Evolutionary conservation across 2,329 filamentous ascomycete genomes (phyloP).

Genomic region (Aspergillus sp.): DNA sequence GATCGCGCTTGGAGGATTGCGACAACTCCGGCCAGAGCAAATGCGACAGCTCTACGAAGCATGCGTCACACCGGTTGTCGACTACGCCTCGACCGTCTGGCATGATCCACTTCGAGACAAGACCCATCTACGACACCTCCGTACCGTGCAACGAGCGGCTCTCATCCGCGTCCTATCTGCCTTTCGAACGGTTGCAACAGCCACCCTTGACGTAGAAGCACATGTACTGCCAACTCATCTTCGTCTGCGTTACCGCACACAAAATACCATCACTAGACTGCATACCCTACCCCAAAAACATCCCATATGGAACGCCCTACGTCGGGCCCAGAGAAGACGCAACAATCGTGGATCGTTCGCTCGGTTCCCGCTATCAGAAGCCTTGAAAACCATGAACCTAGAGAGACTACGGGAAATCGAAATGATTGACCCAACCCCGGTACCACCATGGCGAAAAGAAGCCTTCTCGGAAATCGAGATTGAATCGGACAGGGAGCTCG

Average conservation of each 20-base stretch:
- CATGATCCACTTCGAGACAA: not conserved
- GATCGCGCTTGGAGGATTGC: constrained; percentile 10
- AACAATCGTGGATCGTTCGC: not conserved
- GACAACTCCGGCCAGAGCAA: constrained; percentile 13
- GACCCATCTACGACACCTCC: not conserved
- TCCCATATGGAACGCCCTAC: too few relatives aligned
- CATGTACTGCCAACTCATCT: not conserved
- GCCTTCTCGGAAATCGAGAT: constrained; percentile 3
- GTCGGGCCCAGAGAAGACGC: too few relatives aligned
- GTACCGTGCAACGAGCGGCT: not conserved
- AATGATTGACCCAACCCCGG: constrained; percentile 3
- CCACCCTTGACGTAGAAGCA: constrained; percentile 20
- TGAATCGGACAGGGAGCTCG: constrained; percentile 2
- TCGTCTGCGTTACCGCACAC: constrained; percentile 2
- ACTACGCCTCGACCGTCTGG: not conserved
- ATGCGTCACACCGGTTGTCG: constrained; percentile 10
- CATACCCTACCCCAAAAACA: constrained; percentile 9
- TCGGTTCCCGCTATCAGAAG: constrained; percentile 5
- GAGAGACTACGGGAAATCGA: constrained; percentile 12
- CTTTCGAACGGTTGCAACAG: constrained; percentile 26
- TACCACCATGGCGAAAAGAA: constrained; percentile 12
- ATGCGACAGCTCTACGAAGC: constrained; percentile 19
- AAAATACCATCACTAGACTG: constrained; percentile 6
- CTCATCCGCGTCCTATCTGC: not conserved
- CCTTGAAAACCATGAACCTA: constrained; percentile 10